Percentiles rank a stretch among this genome's conserved stretches.
Conservation (phyloP, 1,139 yeast genomes). For the Saccharomyces pastorianus region DNA sequence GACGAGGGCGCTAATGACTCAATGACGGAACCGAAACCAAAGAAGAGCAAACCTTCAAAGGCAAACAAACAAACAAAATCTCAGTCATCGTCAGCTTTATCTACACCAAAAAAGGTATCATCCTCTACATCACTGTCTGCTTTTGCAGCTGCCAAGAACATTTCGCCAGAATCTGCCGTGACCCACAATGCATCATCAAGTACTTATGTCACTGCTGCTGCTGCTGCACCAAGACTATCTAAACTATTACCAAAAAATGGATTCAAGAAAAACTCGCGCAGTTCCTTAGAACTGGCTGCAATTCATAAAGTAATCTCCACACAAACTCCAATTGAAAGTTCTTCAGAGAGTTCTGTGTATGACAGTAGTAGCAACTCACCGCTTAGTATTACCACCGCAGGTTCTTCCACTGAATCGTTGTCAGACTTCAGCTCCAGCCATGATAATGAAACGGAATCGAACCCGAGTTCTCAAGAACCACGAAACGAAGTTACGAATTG, state of each 20-base stretch:
- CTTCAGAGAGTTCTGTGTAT: background rate
- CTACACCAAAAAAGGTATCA: background rate
- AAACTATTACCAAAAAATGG: constrained; percentile 39
- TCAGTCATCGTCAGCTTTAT: background rate
- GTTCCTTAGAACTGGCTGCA: constrained; percentile 70
- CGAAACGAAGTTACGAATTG: constrained; percentile 30
- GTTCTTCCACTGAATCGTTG: background rate
- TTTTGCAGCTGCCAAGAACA: background rate
- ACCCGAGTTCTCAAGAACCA: background rate
- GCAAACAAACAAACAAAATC: background rate
- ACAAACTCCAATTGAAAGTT: constrained; percentile 32
- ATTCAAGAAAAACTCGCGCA: constrained; percentile 22
- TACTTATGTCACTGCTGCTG: constrained; percentile 54
- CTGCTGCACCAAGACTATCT: constrained; percentile 75
- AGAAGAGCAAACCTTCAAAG: background rate
- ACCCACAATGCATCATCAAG: background rate
- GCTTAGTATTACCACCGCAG: background rate
- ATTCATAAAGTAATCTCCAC: constrained; percentile 60
- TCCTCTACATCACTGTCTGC: background rate
- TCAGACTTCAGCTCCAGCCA: background rate
- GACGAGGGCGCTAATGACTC: background rate
- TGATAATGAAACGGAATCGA: background rate
- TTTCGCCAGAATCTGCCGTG: background rate
- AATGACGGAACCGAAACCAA: background rate
- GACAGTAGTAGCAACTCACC: background rate